Evolutionary conservation across 2,329 filamentous ascomycete species (phyloP), one percentile per base, ranked within the genome.

Genomic region (Hymenoscyphus repandus): DNA sequence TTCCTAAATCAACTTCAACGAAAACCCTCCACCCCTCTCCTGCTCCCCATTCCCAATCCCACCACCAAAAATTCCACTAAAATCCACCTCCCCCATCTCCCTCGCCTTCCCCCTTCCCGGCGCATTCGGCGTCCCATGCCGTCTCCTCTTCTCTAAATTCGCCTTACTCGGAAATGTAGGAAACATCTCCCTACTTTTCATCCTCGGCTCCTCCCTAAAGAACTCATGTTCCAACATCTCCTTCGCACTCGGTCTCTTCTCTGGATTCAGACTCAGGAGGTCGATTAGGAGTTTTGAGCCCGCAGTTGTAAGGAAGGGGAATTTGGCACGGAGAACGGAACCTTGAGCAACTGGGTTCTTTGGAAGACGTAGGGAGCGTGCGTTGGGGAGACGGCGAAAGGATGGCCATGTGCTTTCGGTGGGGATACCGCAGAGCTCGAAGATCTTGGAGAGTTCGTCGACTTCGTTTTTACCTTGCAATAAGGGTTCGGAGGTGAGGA

Each of bases 121-220:
- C 6, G 93, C 93, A 67, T 90, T 85, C 1, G 93, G 93, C 56
- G 85, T 91, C 53, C 83, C 82, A 53, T 80, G 75, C 34, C 80
- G 75, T 57, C 88, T 75, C 60, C 90, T 75, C 64, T 84, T 86
- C 74, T 99, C 93, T 74, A 93, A 87, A 1, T 90, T 90, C 0
- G 93, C 93, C 69, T 95, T 96, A 62, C 88, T 93, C 0, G 93
- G 93, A 67, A 97, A 99, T 0, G 93, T 97, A 2, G 93, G 93
- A 66, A 99, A 97, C 84, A 99, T 86, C 62, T 86, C 86, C 66
- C 89, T 86, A 6, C 86, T 83, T 71, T 97, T 97, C 1, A 91
- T 89, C 54, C 87, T 87, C 1, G 93, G 93, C 60, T 95, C 86
- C 70, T 97, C 91, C 15, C 69, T 75, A 69, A 99, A 99, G 68